These are phyloP conservation scores for Erodium trifolium DNA, from an alignment of 441 rosid species.

Conservation along the genomic window DNA sequence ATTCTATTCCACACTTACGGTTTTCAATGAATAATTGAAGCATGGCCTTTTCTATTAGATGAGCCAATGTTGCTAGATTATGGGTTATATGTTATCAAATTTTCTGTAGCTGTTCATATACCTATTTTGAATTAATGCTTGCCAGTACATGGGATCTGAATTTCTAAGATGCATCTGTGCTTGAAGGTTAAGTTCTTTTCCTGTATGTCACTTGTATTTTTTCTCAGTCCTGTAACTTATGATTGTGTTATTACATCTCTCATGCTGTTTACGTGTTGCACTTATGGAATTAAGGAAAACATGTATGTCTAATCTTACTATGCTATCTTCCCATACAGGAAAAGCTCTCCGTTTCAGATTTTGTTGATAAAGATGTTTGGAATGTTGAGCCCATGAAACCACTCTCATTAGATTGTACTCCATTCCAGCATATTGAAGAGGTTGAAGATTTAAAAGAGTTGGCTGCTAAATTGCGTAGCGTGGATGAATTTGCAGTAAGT, in stretches of 20 bases:
- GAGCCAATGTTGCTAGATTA: neutral
- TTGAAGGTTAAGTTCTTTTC: neutral
- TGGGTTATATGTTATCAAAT: neutral
- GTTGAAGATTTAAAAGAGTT: slow-evolving; percentile 70
- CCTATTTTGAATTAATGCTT: neutral
- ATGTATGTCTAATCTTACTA: slow-evolving; percentile 6
- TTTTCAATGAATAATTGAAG: neutral
- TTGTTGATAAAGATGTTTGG: slow-evolving; percentile 41
- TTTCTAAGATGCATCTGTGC: neutral
- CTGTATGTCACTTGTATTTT: neutral
- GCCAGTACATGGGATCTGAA: neutral
- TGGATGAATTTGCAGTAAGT: slow-evolving; percentile 73
- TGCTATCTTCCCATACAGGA: slow-evolving; percentile 36
- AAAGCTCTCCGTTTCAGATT: slow-evolving; percentile 58
- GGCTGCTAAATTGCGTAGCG: slow-evolving; percentile 51
- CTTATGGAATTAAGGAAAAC: neutral
- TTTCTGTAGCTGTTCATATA: neutral
- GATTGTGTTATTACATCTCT: slow-evolving; percentile 6
- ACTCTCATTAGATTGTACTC: slow-evolving; percentile 38
- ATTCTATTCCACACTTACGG: neutral
- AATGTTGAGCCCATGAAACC: slow-evolving; percentile 41
- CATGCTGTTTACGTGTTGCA: slow-evolving; percentile 7
- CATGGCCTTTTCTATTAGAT: neutral
- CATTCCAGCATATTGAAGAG: slow-evolving; percentile 66
- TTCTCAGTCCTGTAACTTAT: neutral